These are phyloP conservation scores for Terfezia boudieri DNA, from an alignment of 495 filamentous ascomycete genomes.

Conservation along the genomic window DNA sequence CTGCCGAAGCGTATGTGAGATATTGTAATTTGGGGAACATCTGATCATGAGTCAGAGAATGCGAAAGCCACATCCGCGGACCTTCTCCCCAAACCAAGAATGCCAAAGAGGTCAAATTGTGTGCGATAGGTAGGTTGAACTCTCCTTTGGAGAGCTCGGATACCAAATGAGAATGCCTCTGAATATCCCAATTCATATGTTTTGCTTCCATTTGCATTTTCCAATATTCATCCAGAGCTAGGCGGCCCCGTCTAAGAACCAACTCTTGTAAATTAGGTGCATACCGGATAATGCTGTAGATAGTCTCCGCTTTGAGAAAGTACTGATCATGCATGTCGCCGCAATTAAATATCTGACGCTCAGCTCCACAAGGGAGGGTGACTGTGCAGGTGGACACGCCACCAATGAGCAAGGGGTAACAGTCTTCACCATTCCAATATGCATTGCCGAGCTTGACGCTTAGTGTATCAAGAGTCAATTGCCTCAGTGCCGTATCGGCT, in stretches of 20 bases:
- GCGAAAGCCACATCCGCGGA: neutral
- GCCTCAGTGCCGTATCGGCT: no score
- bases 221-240: neutral
- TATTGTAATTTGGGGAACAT: neutral
- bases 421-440: no score
- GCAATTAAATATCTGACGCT: no score
- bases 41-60: neutral
- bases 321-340: no score
- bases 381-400: no score
- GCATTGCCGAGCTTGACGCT: no score
- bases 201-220: neutral
- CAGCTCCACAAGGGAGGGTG: no score
- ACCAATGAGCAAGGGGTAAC: no score
- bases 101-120: neutral
- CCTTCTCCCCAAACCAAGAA: neutral
- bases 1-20: neutral
- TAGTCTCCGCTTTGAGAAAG: no score
- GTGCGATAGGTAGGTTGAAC: neutral
- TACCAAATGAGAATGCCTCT: neutral
- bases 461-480: no score
- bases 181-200: neutral
- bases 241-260: neutral
- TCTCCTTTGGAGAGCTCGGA: neutral
- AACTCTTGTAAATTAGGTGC: neutral
- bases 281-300: no score